Evolutionary conservation across 2,329 filamentous ascomycete genomes (phyloP).

Genomic region (Aspergillus oerlinghausenensis): DNA sequence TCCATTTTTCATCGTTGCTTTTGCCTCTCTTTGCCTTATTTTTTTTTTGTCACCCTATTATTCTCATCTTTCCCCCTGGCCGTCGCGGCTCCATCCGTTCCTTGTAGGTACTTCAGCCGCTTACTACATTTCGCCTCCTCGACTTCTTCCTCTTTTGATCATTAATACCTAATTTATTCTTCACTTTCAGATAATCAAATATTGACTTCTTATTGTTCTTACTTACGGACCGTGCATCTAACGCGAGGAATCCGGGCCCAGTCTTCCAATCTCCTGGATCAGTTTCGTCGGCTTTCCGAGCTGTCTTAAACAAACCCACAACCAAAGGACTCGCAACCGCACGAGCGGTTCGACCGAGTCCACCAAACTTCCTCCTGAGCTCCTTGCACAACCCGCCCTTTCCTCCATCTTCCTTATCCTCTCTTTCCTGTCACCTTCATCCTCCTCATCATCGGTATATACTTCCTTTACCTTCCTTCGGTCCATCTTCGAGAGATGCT

Average conservation of each 20-base stretch:
- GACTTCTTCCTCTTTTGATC: constrained; percentile 5
- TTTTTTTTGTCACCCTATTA: constrained; percentile 6
- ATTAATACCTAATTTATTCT: background rate
- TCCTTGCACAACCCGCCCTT: constrained; percentile 4
- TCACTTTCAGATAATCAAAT: constrained; percentile 2
- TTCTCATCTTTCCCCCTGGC: constrained; percentile 5
- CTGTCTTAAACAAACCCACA: constrained; percentile 16
- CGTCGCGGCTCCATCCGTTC: constrained; percentile 10
- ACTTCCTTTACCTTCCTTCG: background rate
- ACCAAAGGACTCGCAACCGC: constrained; percentile 11
- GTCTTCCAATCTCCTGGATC: constrained; percentile 14
- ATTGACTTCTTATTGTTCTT: constrained; percentile 1
- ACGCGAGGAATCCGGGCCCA: background rate
- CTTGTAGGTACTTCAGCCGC: constrained; percentile 6
- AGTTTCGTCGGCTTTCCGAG: constrained; percentile 13
- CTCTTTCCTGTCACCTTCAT: constrained; percentile 14
- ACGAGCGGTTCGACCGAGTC: constrained; percentile 11
- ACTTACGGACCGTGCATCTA: background rate
- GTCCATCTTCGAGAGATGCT: constrained; percentile 14
- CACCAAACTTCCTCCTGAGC: constrained; percentile 9
- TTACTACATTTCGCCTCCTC: constrained; percentile 8
- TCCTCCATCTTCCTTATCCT: constrained; percentile 2
- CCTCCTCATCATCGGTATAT: constrained; percentile 1
- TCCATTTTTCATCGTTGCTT: background rate
- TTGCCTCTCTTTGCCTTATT: constrained; percentile 1